Percentiles rank a stretch among this genome's conserved stretches.
Conservation (phyloP, 495 filamentous ascomycete species). For the Rusavskia elegans region DNA sequence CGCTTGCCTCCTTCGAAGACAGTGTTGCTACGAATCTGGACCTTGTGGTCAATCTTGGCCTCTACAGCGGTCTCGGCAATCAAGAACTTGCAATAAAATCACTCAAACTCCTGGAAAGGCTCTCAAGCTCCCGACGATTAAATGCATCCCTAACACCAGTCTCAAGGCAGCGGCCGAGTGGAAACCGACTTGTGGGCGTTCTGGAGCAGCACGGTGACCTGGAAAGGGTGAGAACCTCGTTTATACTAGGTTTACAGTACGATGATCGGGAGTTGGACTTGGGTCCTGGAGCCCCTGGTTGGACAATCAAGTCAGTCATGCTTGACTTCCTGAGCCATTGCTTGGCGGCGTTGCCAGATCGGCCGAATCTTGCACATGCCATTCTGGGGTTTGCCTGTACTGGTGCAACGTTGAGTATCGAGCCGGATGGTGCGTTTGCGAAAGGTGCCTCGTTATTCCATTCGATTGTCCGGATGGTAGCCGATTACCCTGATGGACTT, state of each 20-base stretch:
- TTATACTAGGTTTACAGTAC: constrained; percentile 47
- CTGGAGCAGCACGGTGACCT: constrained; percentile 55
- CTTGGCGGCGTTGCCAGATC: constrained; percentile 48
- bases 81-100: constrained; percentile 59
- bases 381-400: constrained; percentile 75
- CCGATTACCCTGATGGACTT: constrained; percentile 42
- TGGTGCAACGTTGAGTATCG: constrained; percentile 45
- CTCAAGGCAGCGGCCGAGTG: constrained; percentile 19
- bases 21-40: constrained; percentile 66
- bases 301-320: constrained; percentile 60
- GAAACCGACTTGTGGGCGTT: constrained; percentile 54
- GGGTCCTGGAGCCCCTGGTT: constrained; percentile 46
- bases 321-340: constrained; percentile 71
- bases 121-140: constrained; percentile 68
- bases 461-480: constrained; percentile 48
- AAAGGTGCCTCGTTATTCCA: constrained; percentile 65
- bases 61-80: constrained; percentile 70
- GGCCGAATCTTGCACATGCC: constrained; percentile 74
- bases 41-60: constrained; percentile 60
- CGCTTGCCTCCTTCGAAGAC: constrained; percentile 78
- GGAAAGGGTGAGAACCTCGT: constrained; percentile 48
- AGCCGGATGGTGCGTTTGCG: constrained; percentile 47
- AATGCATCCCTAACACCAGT: constrained; percentile 32
- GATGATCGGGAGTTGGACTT: constrained; percentile 46
- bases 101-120: constrained; percentile 64